Percentiles rank a stretch among this genome's conserved stretches.
These are phyloP conservation scores for Spergularia marina DNA, from an alignment of 148 eudicot species.

Conservation along the genomic window DNA sequence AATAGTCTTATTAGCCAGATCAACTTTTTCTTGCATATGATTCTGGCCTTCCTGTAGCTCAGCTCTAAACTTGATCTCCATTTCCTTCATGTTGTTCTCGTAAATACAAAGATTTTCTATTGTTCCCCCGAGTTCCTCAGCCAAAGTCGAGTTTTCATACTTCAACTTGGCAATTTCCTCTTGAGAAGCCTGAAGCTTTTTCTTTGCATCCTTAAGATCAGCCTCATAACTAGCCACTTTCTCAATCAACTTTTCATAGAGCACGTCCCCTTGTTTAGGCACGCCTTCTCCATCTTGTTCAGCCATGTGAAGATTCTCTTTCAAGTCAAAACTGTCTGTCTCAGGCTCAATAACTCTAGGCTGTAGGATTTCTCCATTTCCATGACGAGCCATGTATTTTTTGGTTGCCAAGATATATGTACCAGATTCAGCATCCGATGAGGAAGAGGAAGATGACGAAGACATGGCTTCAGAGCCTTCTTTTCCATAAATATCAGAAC, in stretches of 20 bases:
- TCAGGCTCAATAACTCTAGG: constrained; percentile 20
- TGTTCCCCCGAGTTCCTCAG: constrained; percentile 40
- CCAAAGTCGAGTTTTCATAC: constrained; percentile 40
- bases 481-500: constrained; percentile 47
- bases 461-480: constrained; percentile 50
- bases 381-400: constrained; percentile 25
- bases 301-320: constrained; percentile 17
- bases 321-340: constrained; percentile 16
- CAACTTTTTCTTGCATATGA: constrained; percentile 38
- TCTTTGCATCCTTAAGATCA: constrained; percentile 41
- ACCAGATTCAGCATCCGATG: constrained; percentile 77
- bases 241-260: constrained; percentile 32
- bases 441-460: constrained; percentile 36
- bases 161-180: constrained; percentile 53
- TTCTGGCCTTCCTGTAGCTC: constrained; percentile 27
- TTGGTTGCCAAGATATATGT: constrained; percentile 35
- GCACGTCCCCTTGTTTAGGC: constrained; percentile 29
- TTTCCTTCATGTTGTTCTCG: constrained; percentile 31
- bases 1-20: constrained; percentile 32
- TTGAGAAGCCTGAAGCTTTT: constrained; percentile 48
- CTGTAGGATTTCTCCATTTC: constrained; percentile 28
- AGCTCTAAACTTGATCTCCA: constrained; percentile 25
- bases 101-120: constrained; percentile 35
- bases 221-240: constrained; percentile 44
- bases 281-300: constrained; percentile 13